Base-by-base conservation (phyloP, 768 basidiomycete species). In the Collybia sordida region DNA sequence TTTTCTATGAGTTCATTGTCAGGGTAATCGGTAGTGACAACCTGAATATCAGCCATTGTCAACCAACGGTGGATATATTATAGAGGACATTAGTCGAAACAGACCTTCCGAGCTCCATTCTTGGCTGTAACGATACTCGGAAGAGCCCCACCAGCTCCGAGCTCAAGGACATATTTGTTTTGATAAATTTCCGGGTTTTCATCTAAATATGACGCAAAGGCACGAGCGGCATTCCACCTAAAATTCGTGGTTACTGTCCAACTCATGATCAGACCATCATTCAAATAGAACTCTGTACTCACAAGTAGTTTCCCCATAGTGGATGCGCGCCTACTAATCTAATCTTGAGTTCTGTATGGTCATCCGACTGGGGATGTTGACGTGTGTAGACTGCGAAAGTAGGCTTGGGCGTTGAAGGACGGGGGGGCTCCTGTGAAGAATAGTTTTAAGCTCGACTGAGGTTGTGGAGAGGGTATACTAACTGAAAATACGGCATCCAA, bases 141-240 rank as follows among this genome's bases (percentile, higher is more conserved):
- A 5, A 98, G 72, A 2, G 86, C 96, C 1, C 92, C 95, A 0
- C 94, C 97, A 0, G 97, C 97, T 0, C 97, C 97, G 0, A 98
- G 80, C 64, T 99, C 97, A 1, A 98, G 73, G 0, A 98, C 83
- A 21, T 59, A 65, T 6, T 57, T 55, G 42, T 64, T 67, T 28
- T 67, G 72, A 39, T 81, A 84, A 0, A 86, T 56, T 1, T 73
- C 64, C 0, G 60, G 59, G 47, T 85, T 74, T 9, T 67, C 64
- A 52, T 90, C 88, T 1, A 91, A 72, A 61, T 83, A 90, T 0
- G 81, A 73, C 11, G 90, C 87, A 42, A 92, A 77, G 0, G 85
- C 78, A 3, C 85, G 72, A 1, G 88, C 82, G 2, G 90, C 88
- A 59, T 92, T 93, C 89, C 90, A 92, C 52, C 90, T 91, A 41